Evolutionary conservation across 1,284 basidiomycete species (phyloP).

Genomic region (Ustilago curta): DNA sequence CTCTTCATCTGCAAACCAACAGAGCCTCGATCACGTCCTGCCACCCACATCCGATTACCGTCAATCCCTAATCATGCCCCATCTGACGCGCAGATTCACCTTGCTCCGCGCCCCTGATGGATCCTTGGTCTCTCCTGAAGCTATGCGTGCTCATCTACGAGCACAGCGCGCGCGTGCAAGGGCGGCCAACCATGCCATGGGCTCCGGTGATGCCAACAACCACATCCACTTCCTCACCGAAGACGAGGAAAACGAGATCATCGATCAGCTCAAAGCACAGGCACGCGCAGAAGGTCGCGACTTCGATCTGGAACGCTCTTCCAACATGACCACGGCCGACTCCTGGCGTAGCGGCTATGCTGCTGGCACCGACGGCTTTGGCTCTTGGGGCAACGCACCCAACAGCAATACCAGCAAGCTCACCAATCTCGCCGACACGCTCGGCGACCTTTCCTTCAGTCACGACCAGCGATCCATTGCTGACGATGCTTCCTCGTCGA

Average conservation of each 20-base stretch:
- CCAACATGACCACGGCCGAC: slow-evolving; percentile 14
- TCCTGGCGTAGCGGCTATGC: slow-evolving; percentile 37
- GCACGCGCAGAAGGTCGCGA: slow-evolving; percentile 44
- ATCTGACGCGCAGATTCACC: slow-evolving; percentile 62
- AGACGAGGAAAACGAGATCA: slow-evolving; percentile 65
- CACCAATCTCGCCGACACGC: slow-evolving; percentile 36
- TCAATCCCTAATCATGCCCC: slow-evolving; percentile 65
- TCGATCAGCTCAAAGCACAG: slow-evolving; percentile 58
- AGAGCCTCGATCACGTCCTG: slow-evolving; percentile 41
- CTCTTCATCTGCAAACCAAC: slow-evolving; percentile 5
- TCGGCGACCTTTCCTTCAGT: slow-evolving; percentile 37
- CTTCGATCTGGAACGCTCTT: slow-evolving; percentile 32
- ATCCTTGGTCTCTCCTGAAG: slow-evolving; percentile 61
- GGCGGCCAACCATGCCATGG: slow-evolving; percentile 41
- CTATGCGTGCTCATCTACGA: slow-evolving; percentile 61
- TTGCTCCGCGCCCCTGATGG: slow-evolving; percentile 60
- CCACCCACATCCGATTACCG: slow-evolving; percentile 55
- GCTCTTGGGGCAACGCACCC: slow-evolving; percentile 42
- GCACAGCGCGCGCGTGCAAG: slow-evolving; percentile 61
- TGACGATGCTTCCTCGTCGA: slow-evolving; percentile 7
- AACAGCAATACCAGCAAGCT: slow-evolving; percentile 19
- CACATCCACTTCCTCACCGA: slow-evolving; percentile 59
- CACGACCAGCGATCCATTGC: slow-evolving; percentile 8
- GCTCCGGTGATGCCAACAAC: slow-evolving; percentile 16
- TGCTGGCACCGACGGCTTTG: slow-evolving; percentile 60